Conservation (phyloP, 108 stramenopile species). For the Fragilariopsis cylindrus region DNA sequence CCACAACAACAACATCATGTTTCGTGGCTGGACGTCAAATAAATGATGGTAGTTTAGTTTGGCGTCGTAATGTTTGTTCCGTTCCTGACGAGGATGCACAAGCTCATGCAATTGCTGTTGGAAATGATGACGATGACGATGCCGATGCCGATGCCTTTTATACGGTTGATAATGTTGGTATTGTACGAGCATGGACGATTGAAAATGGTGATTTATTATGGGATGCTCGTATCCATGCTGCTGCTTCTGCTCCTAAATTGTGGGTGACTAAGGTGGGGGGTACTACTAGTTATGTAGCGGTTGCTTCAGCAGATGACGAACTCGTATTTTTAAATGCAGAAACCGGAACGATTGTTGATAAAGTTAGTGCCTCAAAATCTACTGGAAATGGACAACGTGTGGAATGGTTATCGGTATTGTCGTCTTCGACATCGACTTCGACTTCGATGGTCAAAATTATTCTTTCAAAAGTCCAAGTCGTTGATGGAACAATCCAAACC, state of each 20-base stretch:
- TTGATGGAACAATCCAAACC: conserved; percentile 12
- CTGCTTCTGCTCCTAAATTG: conserved; percentile 5
- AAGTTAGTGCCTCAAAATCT: neutral
- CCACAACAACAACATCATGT: conserved; percentile 36
- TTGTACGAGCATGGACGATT: conserved; percentile 54
- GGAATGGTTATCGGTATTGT: conserved; percentile 16
- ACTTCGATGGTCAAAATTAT: neutral
- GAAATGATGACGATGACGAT: neutral
- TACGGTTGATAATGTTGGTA: conserved; percentile 50
- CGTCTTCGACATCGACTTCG: neutral
- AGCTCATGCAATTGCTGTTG: conserved; percentile 21
- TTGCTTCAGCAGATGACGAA: conserved; percentile 14
- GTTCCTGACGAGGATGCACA: neutral
- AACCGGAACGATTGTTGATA: conserved; percentile 13
- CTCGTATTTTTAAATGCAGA: conserved; percentile 22
- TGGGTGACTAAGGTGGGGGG: conserved; percentile 7
- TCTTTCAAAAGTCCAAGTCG: conserved; percentile 12
- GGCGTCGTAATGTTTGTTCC: conserved; percentile 75
- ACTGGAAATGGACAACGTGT: conserved; percentile 5
- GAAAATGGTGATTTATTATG: conserved; percentile 43
- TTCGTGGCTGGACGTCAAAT: conserved; percentile 12
- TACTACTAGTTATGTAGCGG: conserved; percentile 15
- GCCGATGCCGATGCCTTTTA: conserved; percentile 19
- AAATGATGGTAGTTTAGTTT: conserved; percentile 47
- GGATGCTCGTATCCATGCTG: conserved; percentile 33